Base-by-base conservation (phyloP, 345 rosid genomes). In the Garcia nutans region DNA sequence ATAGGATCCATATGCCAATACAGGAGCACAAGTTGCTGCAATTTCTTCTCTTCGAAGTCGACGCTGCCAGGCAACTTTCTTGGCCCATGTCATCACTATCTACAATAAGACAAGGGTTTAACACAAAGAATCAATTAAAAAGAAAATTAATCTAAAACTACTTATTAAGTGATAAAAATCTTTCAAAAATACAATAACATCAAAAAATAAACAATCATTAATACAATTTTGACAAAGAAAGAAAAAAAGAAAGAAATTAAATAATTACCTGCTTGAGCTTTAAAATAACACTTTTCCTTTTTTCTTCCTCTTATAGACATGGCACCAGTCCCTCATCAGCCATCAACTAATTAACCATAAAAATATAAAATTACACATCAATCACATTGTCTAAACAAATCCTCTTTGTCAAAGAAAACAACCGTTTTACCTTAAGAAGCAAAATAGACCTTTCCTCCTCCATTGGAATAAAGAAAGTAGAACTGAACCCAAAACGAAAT, bases 1-100 rank as follows among this genome's bases (percentile, higher is more conserved):
- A 52, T 88, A 88, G 50, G 93, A 89, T 57, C 93, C 93, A 37
- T 84, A 85, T 28, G 91, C 72, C 70, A 89, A 65, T 23, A 89
- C 26, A 22, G 89, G 80, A 10, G 91, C 93, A 75, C 71, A 77
- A 7, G 81, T 80, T 24, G 82, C 82, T 8, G 74, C 76, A 63
- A 86, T 82, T 33, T 83, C 81, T 74, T 87, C 78, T 57, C 78
- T 82, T 0, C 84, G 80, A 24, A 87, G 81, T 37, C 79, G 52
- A 0, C 83, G 85, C 78, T 87, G 84, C 89, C 89, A 89, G 11
- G 92, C 89, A 65, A 86, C 87, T 24, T 19, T 80, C 85, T 82
- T 86, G 28, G 62, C 78, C 91, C 93, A 89, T 65, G 50, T 78
- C 82, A 81, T 52, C 22, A 83, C 81, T 26, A 85, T 86, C 89